A percentile compares a stretch with the other conserved stretches of the same genome.
Conservation (phyloP, 371 early-diverging fungal species). For the Funneliformis caledonium region DNA sequence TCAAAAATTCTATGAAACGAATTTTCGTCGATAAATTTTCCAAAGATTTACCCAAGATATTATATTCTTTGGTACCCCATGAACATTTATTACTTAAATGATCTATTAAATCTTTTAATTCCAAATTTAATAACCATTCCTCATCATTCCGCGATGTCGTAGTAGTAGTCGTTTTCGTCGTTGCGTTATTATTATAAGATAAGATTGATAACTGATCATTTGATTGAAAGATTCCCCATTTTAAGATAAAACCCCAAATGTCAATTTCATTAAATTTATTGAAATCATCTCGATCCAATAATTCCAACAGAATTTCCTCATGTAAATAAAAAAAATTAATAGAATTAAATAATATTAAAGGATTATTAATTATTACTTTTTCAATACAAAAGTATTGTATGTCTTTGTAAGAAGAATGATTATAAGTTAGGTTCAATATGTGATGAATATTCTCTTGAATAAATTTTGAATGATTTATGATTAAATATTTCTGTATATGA, state of each 20-base stretch:
- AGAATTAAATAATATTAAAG: background rate
- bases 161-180: too few species aligned
- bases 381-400: background rate
- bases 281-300: background rate
- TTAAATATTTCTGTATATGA: conserved; percentile 10
- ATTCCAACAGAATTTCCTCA: background rate
- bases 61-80: background rate
- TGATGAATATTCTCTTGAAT: conserved; percentile 1
- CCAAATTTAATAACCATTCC: background rate
- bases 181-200: background rate
- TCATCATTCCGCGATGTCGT: background rate
- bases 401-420: background rate
- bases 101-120: background rate
- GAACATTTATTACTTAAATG: background rate
- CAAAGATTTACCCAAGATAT: background rate
- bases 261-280: background rate
- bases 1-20: background rate
- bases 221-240: background rate
- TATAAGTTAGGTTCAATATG: background rate
- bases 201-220: background rate
- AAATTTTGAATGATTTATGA: background rate
- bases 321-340: background rate
- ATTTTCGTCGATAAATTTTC: background rate
- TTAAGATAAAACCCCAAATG: background rate
- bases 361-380: background rate